phyloP scores from a whole-genome alignment of 2,329 filamentous ascomycete genomes.

The Fusarium citri region DNA sequence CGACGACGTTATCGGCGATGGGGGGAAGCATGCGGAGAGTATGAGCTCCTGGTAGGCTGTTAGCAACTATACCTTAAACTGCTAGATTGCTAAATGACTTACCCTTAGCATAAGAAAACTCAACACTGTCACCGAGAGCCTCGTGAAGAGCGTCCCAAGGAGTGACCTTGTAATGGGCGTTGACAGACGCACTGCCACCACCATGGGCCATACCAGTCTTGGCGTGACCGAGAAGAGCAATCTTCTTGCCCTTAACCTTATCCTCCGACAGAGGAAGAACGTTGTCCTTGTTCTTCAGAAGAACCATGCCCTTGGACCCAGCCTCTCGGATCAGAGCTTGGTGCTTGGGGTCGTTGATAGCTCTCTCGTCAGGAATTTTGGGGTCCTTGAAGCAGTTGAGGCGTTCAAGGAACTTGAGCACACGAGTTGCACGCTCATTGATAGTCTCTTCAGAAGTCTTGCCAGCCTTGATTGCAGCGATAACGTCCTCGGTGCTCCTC shows the following conservation, averaged over 20 bases:
- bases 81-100: neutral
- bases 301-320: conserved; percentile 66
- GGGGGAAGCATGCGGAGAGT: conserved; percentile 44
- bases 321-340: conserved; percentile 47
- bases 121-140: conserved; percentile 42
- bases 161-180: conserved; percentile 51
- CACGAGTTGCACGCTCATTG: conserved; percentile 46
- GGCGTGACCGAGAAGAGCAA: conserved; percentile 51
- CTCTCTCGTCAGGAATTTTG: conserved; percentile 44
- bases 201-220: conserved; percentile 52
- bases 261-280: conserved; percentile 66
- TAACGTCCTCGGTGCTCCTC: conserved; percentile 46
- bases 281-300: conserved; percentile 71
- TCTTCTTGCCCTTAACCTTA: conserved; percentile 48
- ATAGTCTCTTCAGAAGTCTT: conserved; percentile 47
- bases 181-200: conserved; percentile 53
- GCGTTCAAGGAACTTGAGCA: conserved; percentile 47
- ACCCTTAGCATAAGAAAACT: conserved; percentile 49
- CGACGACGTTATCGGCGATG: conserved; percentile 46
- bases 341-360: conserved; percentile 50
- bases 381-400: conserved; percentile 48
- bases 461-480: conserved; percentile 49
- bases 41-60: conserved; percentile 40
- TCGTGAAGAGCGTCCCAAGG: conserved; percentile 50
- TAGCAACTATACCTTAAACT: neutral